phyloP scores from a whole-genome alignment of 352 stramenopile species.

The Phytopythium boreale region DNA sequence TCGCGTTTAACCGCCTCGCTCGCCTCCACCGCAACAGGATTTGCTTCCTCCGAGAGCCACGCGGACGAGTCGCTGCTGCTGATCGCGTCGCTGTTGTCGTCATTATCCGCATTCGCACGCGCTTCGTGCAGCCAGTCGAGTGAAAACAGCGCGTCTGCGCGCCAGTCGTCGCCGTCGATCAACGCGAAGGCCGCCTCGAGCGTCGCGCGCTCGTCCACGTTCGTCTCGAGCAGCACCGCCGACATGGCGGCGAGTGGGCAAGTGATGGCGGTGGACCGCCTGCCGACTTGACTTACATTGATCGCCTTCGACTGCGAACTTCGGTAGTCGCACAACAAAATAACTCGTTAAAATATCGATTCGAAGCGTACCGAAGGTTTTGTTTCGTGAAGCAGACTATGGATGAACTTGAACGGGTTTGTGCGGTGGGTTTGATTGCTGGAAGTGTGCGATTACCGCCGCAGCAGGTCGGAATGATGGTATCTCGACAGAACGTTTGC shows the following conservation, averaged over 20 bases:
- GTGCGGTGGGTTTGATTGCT: neutral
- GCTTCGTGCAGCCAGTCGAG: neutral
- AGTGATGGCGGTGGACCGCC: neutral
- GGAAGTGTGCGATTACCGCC: neutral
- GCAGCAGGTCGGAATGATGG: neutral
- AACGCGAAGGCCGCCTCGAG: conserved; percentile 8
- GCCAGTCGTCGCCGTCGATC: neutral
- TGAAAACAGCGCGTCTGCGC: neutral
- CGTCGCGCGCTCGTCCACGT: conserved; percentile 4
- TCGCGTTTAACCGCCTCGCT: too few species aligned
- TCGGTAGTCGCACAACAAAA: neutral
- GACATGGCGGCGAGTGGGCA: neutral
- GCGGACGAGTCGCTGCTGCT: neutral
- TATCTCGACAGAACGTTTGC: neutral
- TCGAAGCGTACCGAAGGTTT: neutral
- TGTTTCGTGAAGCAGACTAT: neutral
- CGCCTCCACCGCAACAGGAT: neutral
- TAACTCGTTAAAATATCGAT: neutral
- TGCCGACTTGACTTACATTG: too few species aligned
- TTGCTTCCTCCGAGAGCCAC: neutral
- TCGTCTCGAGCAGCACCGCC: conserved; percentile 1
- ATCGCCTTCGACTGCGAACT: neutral
- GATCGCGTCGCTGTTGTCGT: neutral
- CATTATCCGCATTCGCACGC: neutral
- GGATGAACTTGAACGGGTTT: neutral